Evolutionary conservation across 2,329 filamentous ascomycete species (phyloP).

Genomic region (Cladosporium sphaerospermum): DNA sequence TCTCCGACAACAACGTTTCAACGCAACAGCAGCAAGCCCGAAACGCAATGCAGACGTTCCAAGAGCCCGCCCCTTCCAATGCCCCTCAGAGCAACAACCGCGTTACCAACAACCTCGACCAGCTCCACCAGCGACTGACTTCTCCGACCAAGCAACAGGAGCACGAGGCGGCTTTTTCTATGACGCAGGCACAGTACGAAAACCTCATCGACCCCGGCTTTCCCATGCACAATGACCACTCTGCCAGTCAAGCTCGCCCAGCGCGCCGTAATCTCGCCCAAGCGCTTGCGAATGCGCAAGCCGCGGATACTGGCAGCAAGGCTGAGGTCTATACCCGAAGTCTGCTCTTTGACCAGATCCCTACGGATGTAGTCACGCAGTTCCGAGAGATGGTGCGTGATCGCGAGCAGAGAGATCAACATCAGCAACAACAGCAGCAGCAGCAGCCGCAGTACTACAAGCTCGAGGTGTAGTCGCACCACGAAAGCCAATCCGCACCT

Average conservation of each 20-base stretch:
- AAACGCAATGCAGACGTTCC: conserved; percentile 4
- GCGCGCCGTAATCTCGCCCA: conserved; percentile 72
- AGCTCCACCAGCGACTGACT: conserved; percentile 42
- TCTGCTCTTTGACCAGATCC: conserved; percentile 89
- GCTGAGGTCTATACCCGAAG: conserved; percentile 91
- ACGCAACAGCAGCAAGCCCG: conserved; percentile 4
- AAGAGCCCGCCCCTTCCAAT: conserved; percentile 22
- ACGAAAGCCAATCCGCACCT: neutral
- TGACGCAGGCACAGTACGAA: conserved; percentile 84
- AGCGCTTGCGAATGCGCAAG: conserved; percentile 61
- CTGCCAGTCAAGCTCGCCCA: conserved; percentile 25
- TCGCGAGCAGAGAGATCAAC: conserved; percentile 25
- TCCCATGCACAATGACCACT: conserved; percentile 48
- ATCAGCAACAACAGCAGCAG: conserved; percentile 16
- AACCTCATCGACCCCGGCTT: conserved; percentile 60
- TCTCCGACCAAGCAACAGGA: conserved; percentile 73
- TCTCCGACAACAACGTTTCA: conserved; percentile 63
- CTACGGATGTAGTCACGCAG: conserved; percentile 81
- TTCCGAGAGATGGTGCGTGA: conserved; percentile 89
- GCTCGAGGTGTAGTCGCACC: neutral
- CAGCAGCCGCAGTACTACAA: conserved; percentile 6
- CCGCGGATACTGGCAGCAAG: conserved; percentile 46
- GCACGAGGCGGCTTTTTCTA: conserved; percentile 78
- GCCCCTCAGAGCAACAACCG: conserved; percentile 8
- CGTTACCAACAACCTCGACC: conserved; percentile 28